Percentiles rank a stretch among this genome's conserved stretches.
Evolutionary conservation across 805 yeast genomes (phyloP).

Genomic region (Starmera amethionina): DNA sequence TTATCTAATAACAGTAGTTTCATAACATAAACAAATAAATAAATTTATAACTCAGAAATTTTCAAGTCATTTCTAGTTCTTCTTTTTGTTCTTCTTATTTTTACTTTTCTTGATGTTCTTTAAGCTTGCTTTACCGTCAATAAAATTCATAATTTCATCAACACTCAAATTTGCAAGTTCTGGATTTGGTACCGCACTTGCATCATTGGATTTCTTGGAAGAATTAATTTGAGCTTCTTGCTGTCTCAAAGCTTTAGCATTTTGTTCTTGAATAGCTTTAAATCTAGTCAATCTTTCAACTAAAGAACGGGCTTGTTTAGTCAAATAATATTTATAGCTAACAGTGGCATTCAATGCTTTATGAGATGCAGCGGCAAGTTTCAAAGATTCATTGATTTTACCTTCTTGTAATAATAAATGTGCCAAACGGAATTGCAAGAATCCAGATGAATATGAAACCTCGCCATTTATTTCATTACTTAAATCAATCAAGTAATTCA

Average conservation of each 20-base stretch:
- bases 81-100: conserved; percentile 9
- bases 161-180: conserved; percentile 55
- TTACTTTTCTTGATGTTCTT: conserved; percentile 18
- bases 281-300: conserved; percentile 43
- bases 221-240: conserved; percentile 16
- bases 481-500: conserved; percentile 41
- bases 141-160: conserved; percentile 63
- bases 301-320: conserved; percentile 63
- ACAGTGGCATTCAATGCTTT: conserved; percentile 43
- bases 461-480: conserved; percentile 45
- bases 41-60: neutral
- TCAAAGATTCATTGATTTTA: conserved; percentile 47
- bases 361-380: conserved; percentile 45
- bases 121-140: conserved; percentile 41
- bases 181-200: conserved; percentile 28
- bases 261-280: conserved; percentile 34
- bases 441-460: conserved; percentile 51
- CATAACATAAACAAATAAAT: too few relatives aligned
- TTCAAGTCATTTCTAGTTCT: too few relatives aligned
- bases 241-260: conserved; percentile 23
- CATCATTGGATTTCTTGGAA: conserved; percentile 15
- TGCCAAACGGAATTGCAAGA: conserved; percentile 59
- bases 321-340: conserved; percentile 59
- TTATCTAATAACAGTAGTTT: too few relatives aligned
- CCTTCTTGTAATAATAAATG: conserved; percentile 44